Evolutionary conservation across 345 rosid species (phyloP).

Genomic region (Microcos paniculata): DNA sequence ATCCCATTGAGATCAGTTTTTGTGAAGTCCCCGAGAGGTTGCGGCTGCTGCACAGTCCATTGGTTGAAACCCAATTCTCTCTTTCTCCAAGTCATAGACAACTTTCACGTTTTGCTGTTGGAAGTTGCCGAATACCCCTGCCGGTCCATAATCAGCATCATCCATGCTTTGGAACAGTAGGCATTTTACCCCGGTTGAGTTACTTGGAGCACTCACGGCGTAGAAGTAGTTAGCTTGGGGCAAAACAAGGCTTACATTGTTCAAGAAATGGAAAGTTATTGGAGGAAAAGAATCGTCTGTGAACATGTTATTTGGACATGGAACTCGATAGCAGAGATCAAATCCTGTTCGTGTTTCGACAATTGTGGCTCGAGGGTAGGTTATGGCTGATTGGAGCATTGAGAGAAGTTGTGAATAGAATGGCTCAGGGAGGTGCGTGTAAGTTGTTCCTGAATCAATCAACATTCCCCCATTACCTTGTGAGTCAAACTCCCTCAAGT

Average conservation of each 20-base stretch:
- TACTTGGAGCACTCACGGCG: slow-evolving; percentile 66
- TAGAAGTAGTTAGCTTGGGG: slow-evolving; percentile 65
- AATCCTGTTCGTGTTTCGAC: slow-evolving; percentile 59
- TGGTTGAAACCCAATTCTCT: slow-evolving; percentile 72
- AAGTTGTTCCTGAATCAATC: slow-evolving; percentile 87
- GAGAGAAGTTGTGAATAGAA: slow-evolving; percentile 63
- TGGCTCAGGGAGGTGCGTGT: slow-evolving; percentile 75
- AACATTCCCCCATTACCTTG: slow-evolving; percentile 79
- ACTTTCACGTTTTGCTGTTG: slow-evolving; percentile 82
- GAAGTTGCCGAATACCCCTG: slow-evolving; percentile 78
- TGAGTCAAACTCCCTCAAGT: slow-evolving; percentile 64
- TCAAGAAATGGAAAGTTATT: slow-evolving; percentile 67
- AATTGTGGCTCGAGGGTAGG: slow-evolving; percentile 60
- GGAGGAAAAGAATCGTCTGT: slow-evolving; percentile 41
- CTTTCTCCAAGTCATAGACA: slow-evolving; percentile 74
- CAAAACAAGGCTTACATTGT: slow-evolving; percentile 63
- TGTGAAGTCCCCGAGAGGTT: slow-evolving; percentile 48
- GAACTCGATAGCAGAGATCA: slow-evolving; percentile 74
- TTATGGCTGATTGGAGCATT: slow-evolving; percentile 39
- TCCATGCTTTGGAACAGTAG: slow-evolving; percentile 68
- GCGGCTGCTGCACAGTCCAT: slow-evolving; percentile 74
- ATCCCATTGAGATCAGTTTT: slow-evolving; percentile 25
- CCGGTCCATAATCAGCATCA: slow-evolving; percentile 69
- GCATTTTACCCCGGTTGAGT: slow-evolving; percentile 70
- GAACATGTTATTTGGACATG: slow-evolving; percentile 52